Conservation (phyloP, 1,284 basidiomycete genomes). For the Sanghuangporus sanghuang region DNA sequence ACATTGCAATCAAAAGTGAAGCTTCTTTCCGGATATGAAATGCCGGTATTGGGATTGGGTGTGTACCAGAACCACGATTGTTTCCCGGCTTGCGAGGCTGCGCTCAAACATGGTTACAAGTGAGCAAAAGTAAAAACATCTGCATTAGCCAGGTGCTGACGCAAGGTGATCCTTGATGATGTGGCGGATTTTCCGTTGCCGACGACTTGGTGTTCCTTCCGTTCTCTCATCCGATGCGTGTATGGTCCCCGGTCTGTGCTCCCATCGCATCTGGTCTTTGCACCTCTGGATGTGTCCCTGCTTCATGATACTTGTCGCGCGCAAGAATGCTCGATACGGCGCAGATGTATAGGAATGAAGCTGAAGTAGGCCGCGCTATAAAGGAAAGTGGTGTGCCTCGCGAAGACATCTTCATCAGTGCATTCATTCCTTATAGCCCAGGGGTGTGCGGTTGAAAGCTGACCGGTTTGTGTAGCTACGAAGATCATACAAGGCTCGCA, state of each 20-base stretch:
- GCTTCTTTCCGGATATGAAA: constrained; percentile 18
- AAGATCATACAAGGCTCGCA: constrained; percentile 37
- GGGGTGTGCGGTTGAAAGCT: background rate
- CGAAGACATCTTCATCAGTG: constrained; percentile 44
- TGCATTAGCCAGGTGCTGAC: background rate
- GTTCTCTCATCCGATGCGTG: too few relatives aligned
- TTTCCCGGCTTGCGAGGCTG: constrained; percentile 34
- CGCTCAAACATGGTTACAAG: constrained; percentile 43
- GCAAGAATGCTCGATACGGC: constrained; percentile 39
- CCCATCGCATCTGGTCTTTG: too few relatives aligned
- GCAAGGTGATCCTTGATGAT: background rate
- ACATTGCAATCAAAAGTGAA: constrained; percentile 13
- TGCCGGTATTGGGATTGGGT: constrained; percentile 49
- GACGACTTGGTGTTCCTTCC: too few relatives aligned
- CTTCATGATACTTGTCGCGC: background rate
- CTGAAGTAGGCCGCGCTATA: constrained; percentile 42
- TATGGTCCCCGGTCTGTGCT: too few relatives aligned
- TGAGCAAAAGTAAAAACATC: constrained; percentile 11
- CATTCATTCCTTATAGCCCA: background rate
- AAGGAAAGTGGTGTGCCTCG: constrained; percentile 34
- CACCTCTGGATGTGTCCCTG: too few relatives aligned
- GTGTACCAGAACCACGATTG: constrained; percentile 42
- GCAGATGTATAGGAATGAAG: constrained; percentile 49
- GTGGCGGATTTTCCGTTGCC: too few relatives aligned
- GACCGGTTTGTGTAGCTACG: constrained; percentile 32